These are phyloP conservation scores for Jamesozyma spencerorum DNA, from an alignment of 805 yeast genomes.

Conservation along the genomic window DNA sequence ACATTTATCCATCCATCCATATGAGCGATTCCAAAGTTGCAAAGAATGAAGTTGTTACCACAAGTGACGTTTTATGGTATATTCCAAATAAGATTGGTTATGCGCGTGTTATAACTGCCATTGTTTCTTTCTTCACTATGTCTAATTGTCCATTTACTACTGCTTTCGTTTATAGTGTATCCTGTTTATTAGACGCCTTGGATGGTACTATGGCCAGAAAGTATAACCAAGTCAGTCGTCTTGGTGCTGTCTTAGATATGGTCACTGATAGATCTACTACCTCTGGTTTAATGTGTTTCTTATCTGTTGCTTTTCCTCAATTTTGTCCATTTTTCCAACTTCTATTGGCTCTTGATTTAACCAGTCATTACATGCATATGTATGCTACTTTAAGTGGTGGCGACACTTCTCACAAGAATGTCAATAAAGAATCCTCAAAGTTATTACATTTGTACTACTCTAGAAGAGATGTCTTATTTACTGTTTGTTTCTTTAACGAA, in stretches of 20 bases:
- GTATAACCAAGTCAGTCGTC: conserved; percentile 78
- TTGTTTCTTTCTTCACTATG: conserved; percentile 77
- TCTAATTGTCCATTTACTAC: conserved; percentile 73
- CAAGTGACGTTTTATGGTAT: conserved; percentile 56
- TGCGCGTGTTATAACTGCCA: conserved; percentile 69
- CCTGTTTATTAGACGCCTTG: conserved; percentile 89
- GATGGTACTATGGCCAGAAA: conserved; percentile 94
- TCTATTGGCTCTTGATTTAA: conserved; percentile 73
- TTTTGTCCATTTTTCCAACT: conserved; percentile 56
- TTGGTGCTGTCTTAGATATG: conserved; percentile 98
- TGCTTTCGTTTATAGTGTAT: conserved; percentile 66
- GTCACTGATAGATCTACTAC: conserved; percentile 98
- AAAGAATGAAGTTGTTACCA: conserved; percentile 25
- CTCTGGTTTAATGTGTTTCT: conserved; percentile 78
- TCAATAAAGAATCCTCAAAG: conserved; percentile 60
- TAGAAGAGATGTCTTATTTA: conserved; percentile 70
- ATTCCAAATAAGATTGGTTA: conserved; percentile 92
- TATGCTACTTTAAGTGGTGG: conserved; percentile 83
- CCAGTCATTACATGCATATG: conserved; percentile 98
- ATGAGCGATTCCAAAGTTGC: conserved; percentile 2
- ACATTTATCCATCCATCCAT: neutral
- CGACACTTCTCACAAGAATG: conserved; percentile 71
- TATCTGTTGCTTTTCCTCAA: conserved; percentile 72
- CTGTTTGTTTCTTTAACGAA: conserved; percentile 90
- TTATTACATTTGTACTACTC: conserved; percentile 80